Conservation (phyloP, 2,329 filamentous ascomycete species). For the Aspergillus neoniger region DNA sequence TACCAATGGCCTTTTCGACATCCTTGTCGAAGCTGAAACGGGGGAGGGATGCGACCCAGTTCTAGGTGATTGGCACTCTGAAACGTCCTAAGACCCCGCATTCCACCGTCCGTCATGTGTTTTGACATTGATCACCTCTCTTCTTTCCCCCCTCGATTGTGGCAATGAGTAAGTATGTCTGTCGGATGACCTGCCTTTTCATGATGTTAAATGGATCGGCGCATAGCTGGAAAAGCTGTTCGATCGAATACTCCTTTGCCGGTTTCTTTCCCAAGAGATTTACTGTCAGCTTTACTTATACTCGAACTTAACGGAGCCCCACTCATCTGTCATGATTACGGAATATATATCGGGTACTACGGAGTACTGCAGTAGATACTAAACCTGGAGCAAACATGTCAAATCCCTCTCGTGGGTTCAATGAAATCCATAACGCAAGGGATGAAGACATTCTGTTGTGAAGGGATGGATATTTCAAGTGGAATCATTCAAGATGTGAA, state of each 20-base stretch:
- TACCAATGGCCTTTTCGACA: slow-evolving; percentile 10
- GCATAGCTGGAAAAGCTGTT: neutral
- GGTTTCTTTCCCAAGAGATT: too few species aligned
- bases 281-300: too few species aligned
- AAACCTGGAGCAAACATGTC: neutral
- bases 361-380: too few species aligned
- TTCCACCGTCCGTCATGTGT: slow-evolving; percentile 19
- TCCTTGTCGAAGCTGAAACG: slow-evolving; percentile 17
- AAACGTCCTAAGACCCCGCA: slow-evolving; percentile 24
- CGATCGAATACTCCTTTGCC: neutral
- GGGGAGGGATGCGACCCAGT: slow-evolving; percentile 14
- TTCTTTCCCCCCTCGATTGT: neutral
- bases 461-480: neutral
- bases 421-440: neutral
- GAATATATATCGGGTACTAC: too few species aligned
- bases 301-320: too few species aligned
- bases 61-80: slow-evolving; percentile 20
- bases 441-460: neutral
- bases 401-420: neutral
- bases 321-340: too few species aligned
- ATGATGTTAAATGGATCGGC: neutral
- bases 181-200: neutral
- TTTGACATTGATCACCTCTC: slow-evolving; percentile 1
- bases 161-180: neutral
- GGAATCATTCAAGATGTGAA: neutral